Evolutionary conservation across 1,284 basidiomycete species (phyloP), one percentile per base, ranked within the genome.

Genomic region (Schizophyllum amplum): DNA sequence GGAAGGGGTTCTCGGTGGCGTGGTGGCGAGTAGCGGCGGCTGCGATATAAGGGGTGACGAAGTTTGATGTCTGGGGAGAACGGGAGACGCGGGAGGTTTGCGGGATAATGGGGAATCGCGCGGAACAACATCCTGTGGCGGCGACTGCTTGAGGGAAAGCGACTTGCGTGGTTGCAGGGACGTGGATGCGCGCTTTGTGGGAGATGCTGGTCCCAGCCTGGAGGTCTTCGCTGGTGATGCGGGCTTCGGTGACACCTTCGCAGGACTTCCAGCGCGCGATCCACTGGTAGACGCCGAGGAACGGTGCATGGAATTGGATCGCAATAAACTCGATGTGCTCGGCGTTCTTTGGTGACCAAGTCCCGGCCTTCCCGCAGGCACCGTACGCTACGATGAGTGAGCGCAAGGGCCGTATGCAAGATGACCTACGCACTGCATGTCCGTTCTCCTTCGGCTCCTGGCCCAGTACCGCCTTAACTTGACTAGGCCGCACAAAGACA

Each of bases 401-500:
- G 33, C 33, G 17, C 2, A 17, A 3, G 2, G 11, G 7, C 33
- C 33, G 55, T 27, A 52, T 50, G 17, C 23, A 33, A 24, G 52
- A 46, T 21, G 23, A 47, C 48, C 17, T 17, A 42, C 33, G 33
- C 33, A 42, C 33, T 42, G 33, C 13, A 17, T 9, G 11, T 17
- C 33, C 33, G 17, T 42, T 42, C 33, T 42, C 33, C 33, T 17
- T 42, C 7, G 33, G 33, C 59, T 83, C 81, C 53, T 72, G 68
- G 20, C 74, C 73, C 60, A 79, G 70, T 21, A 85, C 68, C 1
- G 84, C 67, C 66, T 84, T 91, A 59, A 98, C 90, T 70, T 95
- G 92, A 67, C 87, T 90, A 0, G 90, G 85, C 22, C 94, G 79
- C 4, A 98, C 89, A 70, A 99, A 99, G 47, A 98, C 89, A 51